phyloP scores from a whole-genome alignment of 2,329 filamentous ascomycete species.

The Monilinia fructicola region DNA sequence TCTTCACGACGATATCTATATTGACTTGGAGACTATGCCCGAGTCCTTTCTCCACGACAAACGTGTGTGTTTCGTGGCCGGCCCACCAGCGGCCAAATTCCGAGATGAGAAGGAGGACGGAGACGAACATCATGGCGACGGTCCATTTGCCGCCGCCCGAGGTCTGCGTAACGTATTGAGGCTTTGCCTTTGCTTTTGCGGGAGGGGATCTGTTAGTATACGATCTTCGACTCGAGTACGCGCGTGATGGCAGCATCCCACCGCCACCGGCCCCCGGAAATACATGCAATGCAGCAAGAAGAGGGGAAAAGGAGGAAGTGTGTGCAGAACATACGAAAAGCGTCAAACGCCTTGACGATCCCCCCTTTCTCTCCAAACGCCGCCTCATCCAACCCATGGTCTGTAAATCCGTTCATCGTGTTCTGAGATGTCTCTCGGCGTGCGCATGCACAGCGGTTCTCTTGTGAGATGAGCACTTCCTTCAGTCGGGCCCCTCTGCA shows the following conservation, averaged over 20 bases:
- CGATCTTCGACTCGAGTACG: neutral
- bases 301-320: neutral
- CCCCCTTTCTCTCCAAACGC: slow-evolving; percentile 72
- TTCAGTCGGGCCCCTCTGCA: neutral
- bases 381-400: slow-evolving; percentile 71
- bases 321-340: slow-evolving; percentile 73
- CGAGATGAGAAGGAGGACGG: slow-evolving; percentile 70
- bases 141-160: slow-evolving; percentile 93
- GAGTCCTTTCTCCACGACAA: slow-evolving; percentile 89
- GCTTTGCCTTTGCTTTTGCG: slow-evolving; percentile 84
- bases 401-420: slow-evolving; percentile 82
- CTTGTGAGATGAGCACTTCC: neutral
- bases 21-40: slow-evolving; percentile 90
- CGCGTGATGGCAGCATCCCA: neutral
- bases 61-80: slow-evolving; percentile 82
- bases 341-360: slow-evolving; percentile 87
- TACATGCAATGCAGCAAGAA: neutral
- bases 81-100: slow-evolving; percentile 82
- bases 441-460: neutral
- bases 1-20: slow-evolving; percentile 85
- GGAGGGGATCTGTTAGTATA: neutral
- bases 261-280: too few species aligned
- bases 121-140: slow-evolving; percentile 73
- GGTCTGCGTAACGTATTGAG: slow-evolving; percentile 83
- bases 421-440: neutral